Evolutionary conservation across 2,329 filamentous ascomycete genomes (phyloP).

Genomic region (Diplodia scrobiculata): DNA sequence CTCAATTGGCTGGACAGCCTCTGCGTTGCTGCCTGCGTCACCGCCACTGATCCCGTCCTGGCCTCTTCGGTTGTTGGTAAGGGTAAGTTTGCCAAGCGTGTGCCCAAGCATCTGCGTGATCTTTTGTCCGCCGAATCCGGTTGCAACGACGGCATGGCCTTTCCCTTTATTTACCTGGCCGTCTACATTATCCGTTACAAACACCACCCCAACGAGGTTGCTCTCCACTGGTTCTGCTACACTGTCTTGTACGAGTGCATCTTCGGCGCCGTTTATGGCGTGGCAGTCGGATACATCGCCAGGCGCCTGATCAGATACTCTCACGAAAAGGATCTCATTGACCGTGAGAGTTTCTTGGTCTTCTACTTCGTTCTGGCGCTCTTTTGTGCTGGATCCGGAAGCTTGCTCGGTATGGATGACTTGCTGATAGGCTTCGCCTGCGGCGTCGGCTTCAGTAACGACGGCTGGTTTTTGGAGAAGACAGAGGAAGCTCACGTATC

Average conservation of each 20-base stretch:
- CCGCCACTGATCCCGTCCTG: constrained; percentile 93
- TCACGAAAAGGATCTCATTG: constrained; percentile 81
- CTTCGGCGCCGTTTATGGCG: constrained; percentile 87
- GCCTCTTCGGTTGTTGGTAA: constrained; percentile 98
- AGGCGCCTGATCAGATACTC: constrained; percentile 87
- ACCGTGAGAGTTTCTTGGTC: constrained; percentile 94
- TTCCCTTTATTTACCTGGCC: constrained; percentile 92
- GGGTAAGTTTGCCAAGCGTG: constrained; percentile 95
- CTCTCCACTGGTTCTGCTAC: constrained; percentile 83
- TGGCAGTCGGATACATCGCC: constrained; percentile 82
- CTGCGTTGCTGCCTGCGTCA: constrained; percentile 86
- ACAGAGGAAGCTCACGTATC: constrained; percentile 98
- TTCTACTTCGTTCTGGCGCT: constrained; percentile 98
- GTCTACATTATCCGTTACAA: constrained; percentile 86
- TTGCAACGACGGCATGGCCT: constrained; percentile 99
- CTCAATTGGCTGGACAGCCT: constrained; percentile 89
- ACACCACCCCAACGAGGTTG: constrained; percentile 67
- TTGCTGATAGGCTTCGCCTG: constrained; percentile 91
- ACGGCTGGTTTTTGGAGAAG: constrained; percentile 98
- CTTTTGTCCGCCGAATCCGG: constrained; percentile 93
- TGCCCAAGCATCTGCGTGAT: constrained; percentile 96
- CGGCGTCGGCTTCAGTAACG: constrained; percentile 98
- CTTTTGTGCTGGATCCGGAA: constrained; percentile 92
- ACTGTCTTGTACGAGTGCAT: constrained; percentile 95
- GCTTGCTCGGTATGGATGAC: constrained; percentile 88